phyloP scores from a whole-genome alignment of 2,329 filamentous ascomycete species.

The Beauveria pseudobassiana region DNA sequence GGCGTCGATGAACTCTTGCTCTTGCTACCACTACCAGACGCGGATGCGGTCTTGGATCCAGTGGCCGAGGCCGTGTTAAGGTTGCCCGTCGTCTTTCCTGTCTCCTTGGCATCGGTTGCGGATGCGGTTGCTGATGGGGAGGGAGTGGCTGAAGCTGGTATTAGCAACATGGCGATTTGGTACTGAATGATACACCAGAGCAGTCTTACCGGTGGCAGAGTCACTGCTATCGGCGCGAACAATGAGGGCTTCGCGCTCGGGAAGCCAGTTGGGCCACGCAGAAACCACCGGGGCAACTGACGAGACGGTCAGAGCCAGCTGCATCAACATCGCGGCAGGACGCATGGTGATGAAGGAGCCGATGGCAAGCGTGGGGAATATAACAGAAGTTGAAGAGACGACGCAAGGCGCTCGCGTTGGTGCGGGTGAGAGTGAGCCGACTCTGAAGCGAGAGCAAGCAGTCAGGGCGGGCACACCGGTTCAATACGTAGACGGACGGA shows the following conservation, averaged over 20 bases:
- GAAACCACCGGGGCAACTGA: slow-evolving; percentile 44
- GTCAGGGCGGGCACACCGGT: background rate
- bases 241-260: slow-evolving; percentile 44
- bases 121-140: background rate
- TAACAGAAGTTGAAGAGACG: slow-evolving; percentile 1
- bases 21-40: slow-evolving; percentile 22
- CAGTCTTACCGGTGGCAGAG: slow-evolving; percentile 7
- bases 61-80: slow-evolving; percentile 30
- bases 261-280: slow-evolving; percentile 50
- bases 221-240: slow-evolving; percentile 38
- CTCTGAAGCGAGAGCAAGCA: background rate
- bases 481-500: background rate
- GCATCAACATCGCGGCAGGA: slow-evolving; percentile 37
- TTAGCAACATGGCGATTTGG: background rate
- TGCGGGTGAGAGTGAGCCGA: background rate
- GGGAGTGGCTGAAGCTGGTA: background rate
- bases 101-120: slow-evolving; percentile 8
- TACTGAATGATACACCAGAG: slow-evolving; percentile 10
- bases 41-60: slow-evolving; percentile 16
- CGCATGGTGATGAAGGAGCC: slow-evolving; percentile 35
- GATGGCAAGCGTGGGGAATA: background rate
- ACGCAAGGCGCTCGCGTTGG: background rate
- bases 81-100: slow-evolving; percentile 24
- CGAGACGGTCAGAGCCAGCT: slow-evolving; percentile 42
- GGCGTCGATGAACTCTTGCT: slow-evolving; percentile 13